phyloP scores from a whole-genome alignment of 352 stramenopile genomes.

The Phytophthora tubulina region DNA sequence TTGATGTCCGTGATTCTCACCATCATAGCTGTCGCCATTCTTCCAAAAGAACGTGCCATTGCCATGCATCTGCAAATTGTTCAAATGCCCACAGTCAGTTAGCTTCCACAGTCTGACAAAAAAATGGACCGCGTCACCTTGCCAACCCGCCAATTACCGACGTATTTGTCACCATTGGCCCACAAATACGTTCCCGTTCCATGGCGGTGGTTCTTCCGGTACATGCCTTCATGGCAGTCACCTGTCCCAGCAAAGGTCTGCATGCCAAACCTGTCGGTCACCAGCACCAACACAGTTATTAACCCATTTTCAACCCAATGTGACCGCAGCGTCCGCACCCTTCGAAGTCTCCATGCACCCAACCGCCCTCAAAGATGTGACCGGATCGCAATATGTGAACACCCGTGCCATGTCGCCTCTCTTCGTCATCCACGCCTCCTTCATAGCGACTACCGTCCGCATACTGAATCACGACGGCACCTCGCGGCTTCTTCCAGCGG shows the following conservation, averaged over 20 bases:
- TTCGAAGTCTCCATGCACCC: conserved; percentile 85
- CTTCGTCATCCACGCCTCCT: conserved; percentile 56
- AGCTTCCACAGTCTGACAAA: not conserved
- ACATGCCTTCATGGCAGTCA: conserved; percentile 90
- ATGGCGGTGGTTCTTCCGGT: conserved; percentile 87
- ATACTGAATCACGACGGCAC: conserved; percentile 59
- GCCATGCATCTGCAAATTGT: conserved; percentile 70
- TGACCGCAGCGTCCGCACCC: conserved; percentile 58
- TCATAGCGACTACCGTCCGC: conserved; percentile 75
- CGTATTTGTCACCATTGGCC: conserved; percentile 92
- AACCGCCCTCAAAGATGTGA: conserved; percentile 84
- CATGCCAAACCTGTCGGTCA: conserved; percentile 75
- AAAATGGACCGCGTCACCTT: conserved; percentile 47
- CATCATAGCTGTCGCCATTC: conserved; percentile 84
- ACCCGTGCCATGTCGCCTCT: conserved; percentile 70
- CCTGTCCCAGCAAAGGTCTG: conserved; percentile 83
- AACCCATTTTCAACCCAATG: not conserved
- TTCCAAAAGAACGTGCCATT: conserved; percentile 75
- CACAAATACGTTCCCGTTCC: conserved; percentile 88
- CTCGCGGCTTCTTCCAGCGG: conserved; percentile 56
- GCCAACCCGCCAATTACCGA: conserved; percentile 83
- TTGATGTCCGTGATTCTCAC: conserved; percentile 41
- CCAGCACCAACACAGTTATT: conserved; percentile 7
- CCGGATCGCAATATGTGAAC: conserved; percentile 62
- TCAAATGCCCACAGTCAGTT: conserved; percentile 3